Percentiles rank a stretch among this genome's conserved stretches.
Conservation (phyloP, 2,329 filamentous ascomycete genomes). For the Paraphoma sp. region DNA sequence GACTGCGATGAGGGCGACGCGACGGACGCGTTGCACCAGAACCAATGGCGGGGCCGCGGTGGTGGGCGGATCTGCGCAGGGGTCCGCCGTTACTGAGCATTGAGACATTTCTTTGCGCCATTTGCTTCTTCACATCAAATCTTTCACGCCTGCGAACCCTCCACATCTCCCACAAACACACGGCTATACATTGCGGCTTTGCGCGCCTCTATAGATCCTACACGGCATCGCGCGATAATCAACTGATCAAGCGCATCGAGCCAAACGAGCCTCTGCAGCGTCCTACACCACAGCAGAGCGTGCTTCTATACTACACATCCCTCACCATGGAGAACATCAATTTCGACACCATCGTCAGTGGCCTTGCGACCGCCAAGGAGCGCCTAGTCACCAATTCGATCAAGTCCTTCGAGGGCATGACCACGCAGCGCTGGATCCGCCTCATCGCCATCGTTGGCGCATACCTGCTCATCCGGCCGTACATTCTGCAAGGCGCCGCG, state of each 20-base stretch:
- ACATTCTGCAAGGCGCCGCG: constrained; percentile 71
- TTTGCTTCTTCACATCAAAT: neutral
- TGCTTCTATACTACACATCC: neutral
- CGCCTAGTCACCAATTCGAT: constrained; percentile 51
- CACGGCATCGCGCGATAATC: too few species aligned
- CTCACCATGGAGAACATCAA: constrained; percentile 1
- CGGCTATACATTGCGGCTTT: neutral
- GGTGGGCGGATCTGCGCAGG: constrained; percentile 3
- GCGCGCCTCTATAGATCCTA: neutral
- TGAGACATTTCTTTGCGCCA: neutral
- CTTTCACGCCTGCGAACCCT: neutral
- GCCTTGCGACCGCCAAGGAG: constrained; percentile 40
- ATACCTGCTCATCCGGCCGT: constrained; percentile 74
- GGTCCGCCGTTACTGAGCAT: neutral
- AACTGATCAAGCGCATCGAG: neutral
- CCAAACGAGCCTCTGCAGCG: neutral
- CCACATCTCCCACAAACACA: neutral
- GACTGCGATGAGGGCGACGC: neutral
- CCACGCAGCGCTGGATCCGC: constrained; percentile 63
- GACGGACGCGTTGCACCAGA: constrained; percentile 25
- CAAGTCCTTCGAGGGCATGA: constrained; percentile 53
- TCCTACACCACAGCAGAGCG: neutral
- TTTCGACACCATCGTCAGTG: constrained; percentile 20
- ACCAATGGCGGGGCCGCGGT: constrained; percentile 25
- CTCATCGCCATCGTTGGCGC: constrained; percentile 74